Percentiles rank a stretch among this genome's conserved stretches.
Conservation (phyloP, 371 early-diverging fungal genomes). For the Chytridium lagenaria region DNA sequence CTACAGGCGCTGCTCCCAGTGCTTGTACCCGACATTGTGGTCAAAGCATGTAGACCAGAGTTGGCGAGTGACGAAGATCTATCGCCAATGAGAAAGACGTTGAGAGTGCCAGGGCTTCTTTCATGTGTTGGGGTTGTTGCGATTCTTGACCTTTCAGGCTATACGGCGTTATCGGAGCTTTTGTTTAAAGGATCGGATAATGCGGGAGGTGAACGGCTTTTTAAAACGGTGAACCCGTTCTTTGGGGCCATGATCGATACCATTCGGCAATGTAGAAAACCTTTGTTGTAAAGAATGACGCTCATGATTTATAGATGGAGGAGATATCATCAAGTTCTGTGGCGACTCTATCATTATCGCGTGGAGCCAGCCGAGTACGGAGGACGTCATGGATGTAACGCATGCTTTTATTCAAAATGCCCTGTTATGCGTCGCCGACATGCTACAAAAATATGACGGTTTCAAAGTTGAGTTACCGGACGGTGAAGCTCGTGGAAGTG, state of each 20-base stretch:
- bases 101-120: too few species aligned
- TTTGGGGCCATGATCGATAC: slow-evolving; percentile 4
- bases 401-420: neutral
- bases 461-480: slow-evolving; percentile 11
- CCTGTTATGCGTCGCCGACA: neutral
- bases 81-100: too few species aligned
- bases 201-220: slow-evolving; percentile 13
- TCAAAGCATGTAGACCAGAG: too few species aligned
- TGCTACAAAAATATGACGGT: slow-evolving; percentile 12
- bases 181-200: neutral
- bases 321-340: slow-evolving; percentile 10
- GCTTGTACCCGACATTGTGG: too few species aligned
- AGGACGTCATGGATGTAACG: neutral
- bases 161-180: slow-evolving; percentile 6
- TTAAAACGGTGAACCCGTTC: slow-evolving; percentile 5
- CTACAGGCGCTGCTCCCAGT: too few species aligned
- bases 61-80: too few species aligned
- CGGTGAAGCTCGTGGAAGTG: neutral
- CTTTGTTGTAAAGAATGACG: neutral
- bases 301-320: neutral
- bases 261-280: neutral
- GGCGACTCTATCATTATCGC: slow-evolving; percentile 1
- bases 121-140: neutral
- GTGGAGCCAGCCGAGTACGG: neutral
- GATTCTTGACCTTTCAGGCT: neutral